Conservation (phyloP, 495 filamentous ascomycete species). For the Pyronema domesticum region DNA sequence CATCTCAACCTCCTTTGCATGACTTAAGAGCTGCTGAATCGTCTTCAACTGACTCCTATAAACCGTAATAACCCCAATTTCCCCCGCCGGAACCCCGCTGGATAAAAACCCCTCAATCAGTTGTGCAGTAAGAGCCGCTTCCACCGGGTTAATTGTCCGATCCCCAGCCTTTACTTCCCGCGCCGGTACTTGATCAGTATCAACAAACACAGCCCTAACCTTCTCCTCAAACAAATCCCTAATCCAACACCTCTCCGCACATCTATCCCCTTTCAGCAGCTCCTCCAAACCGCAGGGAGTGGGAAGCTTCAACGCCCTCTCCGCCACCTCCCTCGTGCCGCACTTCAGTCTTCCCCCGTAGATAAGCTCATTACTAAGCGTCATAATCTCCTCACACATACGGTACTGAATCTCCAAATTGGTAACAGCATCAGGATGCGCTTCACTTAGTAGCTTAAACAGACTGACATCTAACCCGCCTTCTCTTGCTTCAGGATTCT, state of each 20-base stretch:
- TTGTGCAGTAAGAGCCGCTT: slow-evolving; percentile 51
- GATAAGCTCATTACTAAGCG: slow-evolving; percentile 78
- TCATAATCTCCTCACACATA: slow-evolving; percentile 95
- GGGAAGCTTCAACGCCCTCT: slow-evolving; percentile 40
- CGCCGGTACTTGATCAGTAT: slow-evolving; percentile 60
- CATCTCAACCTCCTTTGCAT: slow-evolving; percentile 55
- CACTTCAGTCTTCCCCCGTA: slow-evolving; percentile 81
- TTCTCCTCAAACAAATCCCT: slow-evolving; percentile 42
- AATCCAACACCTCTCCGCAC: slow-evolving; percentile 49
- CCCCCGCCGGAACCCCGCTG: slow-evolving; percentile 50
- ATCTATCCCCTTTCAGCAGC: slow-evolving; percentile 9
- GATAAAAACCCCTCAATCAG: slow-evolving; percentile 62
- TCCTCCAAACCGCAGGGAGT: slow-evolving; percentile 38
- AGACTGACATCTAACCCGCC: slow-evolving; percentile 84
- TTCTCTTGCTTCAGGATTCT: slow-evolving; percentile 68
- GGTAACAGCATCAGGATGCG: slow-evolving; percentile 68
- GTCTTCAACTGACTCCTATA: slow-evolving; percentile 71
- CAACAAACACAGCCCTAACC: slow-evolving; percentile 60
- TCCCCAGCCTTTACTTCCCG: slow-evolving; percentile 57
- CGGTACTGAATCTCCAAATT: slow-evolving; percentile 91
- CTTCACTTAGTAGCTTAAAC: slow-evolving; percentile 81
- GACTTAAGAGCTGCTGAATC: slow-evolving; percentile 33
- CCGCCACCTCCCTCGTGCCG: slow-evolving; percentile 57
- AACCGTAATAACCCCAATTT: slow-evolving; percentile 96
- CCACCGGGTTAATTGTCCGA: slow-evolving; percentile 68